Percentiles rank a stretch among this genome's conserved stretches.
Evolutionary conservation across 768 basidiomycete genomes (phyloP).

Genomic region (Podaxis sp.): DNA sequence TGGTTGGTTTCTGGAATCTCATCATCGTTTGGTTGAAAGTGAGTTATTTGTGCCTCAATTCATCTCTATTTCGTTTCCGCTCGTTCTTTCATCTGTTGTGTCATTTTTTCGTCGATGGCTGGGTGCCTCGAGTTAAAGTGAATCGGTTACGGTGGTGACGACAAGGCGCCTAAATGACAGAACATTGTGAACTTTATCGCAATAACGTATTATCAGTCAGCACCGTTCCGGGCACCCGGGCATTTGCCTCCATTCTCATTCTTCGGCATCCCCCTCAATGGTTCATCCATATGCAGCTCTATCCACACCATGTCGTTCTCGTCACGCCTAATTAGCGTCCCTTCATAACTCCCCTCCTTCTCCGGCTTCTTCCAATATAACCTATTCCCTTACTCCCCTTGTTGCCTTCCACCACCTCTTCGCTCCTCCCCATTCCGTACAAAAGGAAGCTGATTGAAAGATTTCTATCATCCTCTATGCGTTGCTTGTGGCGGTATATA

Average conservation of each 20-base stretch:
- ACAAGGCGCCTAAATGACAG: neutral
- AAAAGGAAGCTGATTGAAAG: neutral
- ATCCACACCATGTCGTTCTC: neutral
- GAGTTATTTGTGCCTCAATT: constrained; percentile 19
- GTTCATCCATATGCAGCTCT: neutral
- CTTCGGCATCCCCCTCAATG: neutral
- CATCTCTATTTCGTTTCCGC: neutral
- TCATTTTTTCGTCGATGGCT: neutral
- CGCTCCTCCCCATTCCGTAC: neutral
- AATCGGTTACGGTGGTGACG: constrained; percentile 3
- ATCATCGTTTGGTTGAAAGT: constrained; percentile 97
- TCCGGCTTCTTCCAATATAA: neutral
- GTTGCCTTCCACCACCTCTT: neutral
- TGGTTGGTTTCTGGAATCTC: constrained; percentile 98
- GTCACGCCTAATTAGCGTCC: neutral
- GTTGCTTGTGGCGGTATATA: constrained; percentile 29
- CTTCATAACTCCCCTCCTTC: neutral
- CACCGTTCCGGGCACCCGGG: neutral
- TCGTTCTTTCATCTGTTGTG: neutral
- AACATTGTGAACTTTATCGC: neutral
- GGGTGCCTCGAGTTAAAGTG: neutral
- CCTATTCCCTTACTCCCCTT: neutral
- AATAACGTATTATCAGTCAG: neutral
- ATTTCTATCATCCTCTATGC: neutral
- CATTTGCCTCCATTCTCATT: neutral